Base-by-base conservation (phyloP, 2,329 filamentous ascomycete species). In the Fusarium oxysporum region DNA sequence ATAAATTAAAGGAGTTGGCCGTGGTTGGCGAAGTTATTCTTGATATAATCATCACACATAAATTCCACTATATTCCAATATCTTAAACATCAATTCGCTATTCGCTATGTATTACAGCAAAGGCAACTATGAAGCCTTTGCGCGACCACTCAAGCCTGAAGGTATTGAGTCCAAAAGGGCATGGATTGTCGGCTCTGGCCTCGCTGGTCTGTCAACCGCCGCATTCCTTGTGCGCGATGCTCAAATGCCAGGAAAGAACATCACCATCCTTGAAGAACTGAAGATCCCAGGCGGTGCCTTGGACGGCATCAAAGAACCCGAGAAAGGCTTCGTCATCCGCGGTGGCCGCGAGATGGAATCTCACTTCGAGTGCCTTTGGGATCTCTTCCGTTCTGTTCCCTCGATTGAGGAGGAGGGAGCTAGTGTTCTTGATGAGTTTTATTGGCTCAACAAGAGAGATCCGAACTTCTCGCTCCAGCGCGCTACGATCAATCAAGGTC, bases 381-480 rank as follows among this genome's bases (percentile, higher is more conserved):
- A 60, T 11, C 47, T 60, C 10, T 60, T 60, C n/a, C 45, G 57
- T 16, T 60, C 57, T 28, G 57, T 60, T 9, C 57, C 57, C 28
- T 60, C 57, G 9, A 60, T 60, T 3, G 57, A 60, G 3, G 28
- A 60, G n/a, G 5, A 43, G 13, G 47, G 47, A 11, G 57, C 47
- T 1, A 60, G 57, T 33, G 57, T 60, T 5, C 57, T 60, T 35
- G 57, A 60, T 19, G 57, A 60, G 30, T 60, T 60, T 13, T 55
- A 60, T 12, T 60, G 57, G 57, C 57, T 60, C 47, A 60, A 60
- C 47, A 60, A 60, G 28, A 23, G 47, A 30, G 57, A 60, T n/a
- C 57, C 57, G 0, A 60, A 60, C 35, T 60, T 33, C 19, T 60
- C 57, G 5, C 57, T 60, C 9, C 57, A 55, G 14, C 37, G 57